phyloP scores from a whole-genome alignment of 1,284 basidiomycete genomes.

The Termitomyces sp. region DNA sequence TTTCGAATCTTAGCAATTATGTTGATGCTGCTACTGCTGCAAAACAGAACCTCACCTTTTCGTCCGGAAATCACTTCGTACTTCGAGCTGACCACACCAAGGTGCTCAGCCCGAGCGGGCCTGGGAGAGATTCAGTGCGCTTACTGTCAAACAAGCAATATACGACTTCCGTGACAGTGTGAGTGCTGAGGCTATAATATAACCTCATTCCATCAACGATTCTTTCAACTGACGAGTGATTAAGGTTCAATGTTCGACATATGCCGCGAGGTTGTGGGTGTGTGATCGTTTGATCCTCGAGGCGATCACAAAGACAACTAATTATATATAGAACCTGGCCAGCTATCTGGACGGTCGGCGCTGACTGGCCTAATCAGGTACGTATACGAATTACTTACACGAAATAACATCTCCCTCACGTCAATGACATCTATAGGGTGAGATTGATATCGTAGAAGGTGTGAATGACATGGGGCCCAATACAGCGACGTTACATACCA shows the following conservation, averaged over 20 bases:
- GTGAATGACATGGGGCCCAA: slow-evolving; percentile 56
- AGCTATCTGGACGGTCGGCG: slow-evolving; percentile 45
- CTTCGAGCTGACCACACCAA: slow-evolving; percentile 50
- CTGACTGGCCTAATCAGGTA: slow-evolving; percentile 47
- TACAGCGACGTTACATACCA: slow-evolving; percentile 60
- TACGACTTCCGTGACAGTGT: slow-evolving; percentile 54
- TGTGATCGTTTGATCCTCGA: slow-evolving; percentile 20
- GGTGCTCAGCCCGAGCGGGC: slow-evolving; percentile 36
- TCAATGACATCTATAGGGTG: slow-evolving; percentile 35
- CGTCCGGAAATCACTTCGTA: slow-evolving; percentile 41
- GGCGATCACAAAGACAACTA: background rate
- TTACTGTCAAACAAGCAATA: slow-evolving; percentile 48
- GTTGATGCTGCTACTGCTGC: slow-evolving; percentile 42
- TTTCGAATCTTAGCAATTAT: slow-evolving; percentile 40
- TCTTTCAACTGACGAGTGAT: background rate
- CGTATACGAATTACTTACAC: background rate
- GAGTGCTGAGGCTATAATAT: slow-evolving; percentile 20
- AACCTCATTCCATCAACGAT: background rate
- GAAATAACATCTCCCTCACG: background rate
- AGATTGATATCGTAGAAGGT: slow-evolving; percentile 69
- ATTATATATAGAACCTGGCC: slow-evolving; percentile 43
- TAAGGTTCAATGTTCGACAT: slow-evolving; percentile 48
- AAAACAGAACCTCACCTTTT: slow-evolving; percentile 42
- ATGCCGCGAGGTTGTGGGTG: slow-evolving; percentile 65
- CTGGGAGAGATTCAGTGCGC: slow-evolving; percentile 58